Base-by-base conservation (phyloP, 108 stramenopile genomes). In the Mediolabrus comicus region DNA sequence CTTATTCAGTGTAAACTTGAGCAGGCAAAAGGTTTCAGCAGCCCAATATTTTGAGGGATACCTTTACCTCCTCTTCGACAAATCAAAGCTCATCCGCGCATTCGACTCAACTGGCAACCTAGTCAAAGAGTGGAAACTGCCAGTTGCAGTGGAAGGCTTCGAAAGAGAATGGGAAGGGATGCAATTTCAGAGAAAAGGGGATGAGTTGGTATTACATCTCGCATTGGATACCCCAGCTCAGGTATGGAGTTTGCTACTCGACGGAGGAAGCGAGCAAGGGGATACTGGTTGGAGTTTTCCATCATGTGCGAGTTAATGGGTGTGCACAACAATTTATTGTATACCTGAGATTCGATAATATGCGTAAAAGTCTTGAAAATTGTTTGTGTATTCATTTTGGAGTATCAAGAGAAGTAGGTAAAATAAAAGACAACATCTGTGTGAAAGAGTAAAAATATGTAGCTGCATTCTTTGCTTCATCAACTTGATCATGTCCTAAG, bases 161-260 rank as follows among this genome's bases (percentile, higher is more conserved):
- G 53, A 62, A 17, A 0, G 14, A 0, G 52, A 62, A 54, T 62
- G 61, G 61, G 61, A 62, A 54, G 61, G 61, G 14, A 52, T 62
- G 61, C 17, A 19, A 25, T 53, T 62, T 24, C 61, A 62, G 17
- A 49, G 61, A 3, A 54, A 53, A 6, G 17, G 53, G 14, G 49
- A n/a, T 4, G 49, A 3, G 24, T 19, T 62, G 38, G 25, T 62
- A 17, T 52, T 62, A 6, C 61, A 62, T 54, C 28, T 62, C 14
- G 61, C 61, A 6, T 52, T 62, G 13, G 61, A 62, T 10, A 62
- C 46, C n/a, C 61, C 61, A 16, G 52, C 61, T 26, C 61, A 62
- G 17, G 49, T 62, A 10, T 62, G 61, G 61, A 10, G 9, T 22
- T 8, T 55, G 19, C 16, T 8, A 17, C 19, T 55, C 8, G 25